These are phyloP conservation scores for Chaetomiaceae sp. DNA, from an alignment of 2,329 filamentous ascomycete species.

Conservation along the genomic window DNA sequence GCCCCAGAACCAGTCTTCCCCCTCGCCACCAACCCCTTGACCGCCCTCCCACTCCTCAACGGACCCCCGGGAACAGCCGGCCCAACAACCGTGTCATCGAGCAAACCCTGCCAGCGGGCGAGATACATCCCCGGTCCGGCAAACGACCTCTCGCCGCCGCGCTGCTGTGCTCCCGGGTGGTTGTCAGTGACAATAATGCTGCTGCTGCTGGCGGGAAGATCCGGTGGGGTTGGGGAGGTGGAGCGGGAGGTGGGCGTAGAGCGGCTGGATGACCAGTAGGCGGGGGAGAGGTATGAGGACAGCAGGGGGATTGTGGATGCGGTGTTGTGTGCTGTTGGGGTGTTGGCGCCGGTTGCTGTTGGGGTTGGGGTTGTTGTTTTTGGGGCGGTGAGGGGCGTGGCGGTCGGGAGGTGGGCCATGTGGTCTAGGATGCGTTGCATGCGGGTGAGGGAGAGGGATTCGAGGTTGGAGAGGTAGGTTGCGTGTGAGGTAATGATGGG, in stretches of 20 bases:
- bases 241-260: slow-evolving; percentile 4
- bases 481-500: slow-evolving; percentile 55
- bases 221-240: neutral
- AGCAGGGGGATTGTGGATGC: neutral
- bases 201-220: neutral
- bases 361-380: neutral
- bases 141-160: slow-evolving; percentile 27
- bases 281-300: slow-evolving; percentile 10
- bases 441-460: slow-evolving; percentile 47
- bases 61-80: slow-evolving; percentile 50
- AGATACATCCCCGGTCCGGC: slow-evolving; percentile 69
- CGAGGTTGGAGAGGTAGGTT: slow-evolving; percentile 53
- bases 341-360: no score
- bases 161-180: no score
- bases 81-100: slow-evolving; percentile 66
- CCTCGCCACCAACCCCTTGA: slow-evolving; percentile 39
- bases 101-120: slow-evolving; percentile 64
- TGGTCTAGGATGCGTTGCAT: slow-evolving; percentile 53
- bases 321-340: no score
- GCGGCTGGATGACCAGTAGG: slow-evolving; percentile 9
- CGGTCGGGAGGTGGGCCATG: slow-evolving; percentile 16
- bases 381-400: neutral
- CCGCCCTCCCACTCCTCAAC: slow-evolving; percentile 50
- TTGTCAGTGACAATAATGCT: no score
- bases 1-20: slow-evolving; percentile 37